Conservation (phyloP, 2,329 filamentous ascomycete species). For the Metarhizium sp. region DNA sequence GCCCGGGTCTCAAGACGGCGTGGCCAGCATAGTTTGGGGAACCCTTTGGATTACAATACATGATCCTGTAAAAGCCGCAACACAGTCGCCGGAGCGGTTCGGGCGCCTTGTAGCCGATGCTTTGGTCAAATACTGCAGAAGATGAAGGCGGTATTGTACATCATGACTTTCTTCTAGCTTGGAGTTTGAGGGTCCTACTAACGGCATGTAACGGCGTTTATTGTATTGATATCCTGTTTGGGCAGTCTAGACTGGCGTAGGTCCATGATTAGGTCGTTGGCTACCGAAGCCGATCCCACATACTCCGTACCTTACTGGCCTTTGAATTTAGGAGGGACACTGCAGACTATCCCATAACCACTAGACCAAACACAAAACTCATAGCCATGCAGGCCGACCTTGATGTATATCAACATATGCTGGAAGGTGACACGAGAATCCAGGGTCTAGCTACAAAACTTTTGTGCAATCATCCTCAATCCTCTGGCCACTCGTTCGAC, state of each 20-base stretch:
- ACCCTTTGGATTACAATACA: slow-evolving; percentile 16
- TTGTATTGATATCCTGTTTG: not conserved
- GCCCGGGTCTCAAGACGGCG: slow-evolving; percentile 4
- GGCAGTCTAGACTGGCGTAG: not conserved
- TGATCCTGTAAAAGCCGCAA: slow-evolving; percentile 11
- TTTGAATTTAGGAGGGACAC: not conserved
- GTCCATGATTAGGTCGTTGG: not conserved
- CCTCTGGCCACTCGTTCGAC: slow-evolving; percentile 23
- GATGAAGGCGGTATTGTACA: not conserved
- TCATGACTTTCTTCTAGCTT: not conserved
- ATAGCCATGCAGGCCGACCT: too few relatives aligned
- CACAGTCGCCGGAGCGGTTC: slow-evolving; percentile 10
- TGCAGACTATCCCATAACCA: not conserved
- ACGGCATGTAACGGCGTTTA: not conserved
- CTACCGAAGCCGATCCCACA: not conserved
- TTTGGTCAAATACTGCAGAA: slow-evolving; percentile 7
- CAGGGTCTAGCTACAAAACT: slow-evolving; percentile 16
- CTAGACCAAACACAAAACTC: too few relatives aligned
- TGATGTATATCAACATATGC: too few relatives aligned
- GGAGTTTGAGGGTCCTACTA: not conserved
- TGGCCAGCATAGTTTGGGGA: slow-evolving; percentile 12
- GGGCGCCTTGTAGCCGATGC: slow-evolving; percentile 10
- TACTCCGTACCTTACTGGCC: too few relatives aligned
- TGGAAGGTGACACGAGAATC: too few relatives aligned
- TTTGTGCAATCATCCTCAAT: slow-evolving; percentile 15